Base-by-base conservation (phyloP, 495 filamentous ascomycete genomes). In the Neurospora sp. region DNA sequence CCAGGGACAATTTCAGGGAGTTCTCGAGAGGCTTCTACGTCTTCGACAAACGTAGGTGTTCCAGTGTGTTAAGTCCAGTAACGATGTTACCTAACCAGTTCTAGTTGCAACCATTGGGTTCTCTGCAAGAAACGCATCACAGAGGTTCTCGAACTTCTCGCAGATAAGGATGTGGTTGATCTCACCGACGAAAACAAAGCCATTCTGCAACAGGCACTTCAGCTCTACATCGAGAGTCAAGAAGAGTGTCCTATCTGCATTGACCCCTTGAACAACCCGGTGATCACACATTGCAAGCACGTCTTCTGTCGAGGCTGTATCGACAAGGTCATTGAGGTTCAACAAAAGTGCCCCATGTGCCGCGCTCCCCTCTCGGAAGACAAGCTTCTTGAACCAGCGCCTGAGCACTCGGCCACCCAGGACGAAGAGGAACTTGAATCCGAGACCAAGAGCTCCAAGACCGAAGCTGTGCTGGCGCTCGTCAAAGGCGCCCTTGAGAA, bases 231-330 rank as follows among this genome's bases (percentile, higher is more conserved):
- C 71, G 92, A 96, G 73, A 91, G 86, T 74, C 91, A 91, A 72
- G 94, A 98, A 73, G 90, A 93, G 48, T 98, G 94, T 75, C 84
- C 93, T 3, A 87, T 98, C 61, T 98, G 94, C 79, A 85, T 95
- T 8, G 94, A 97, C 14, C 80, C 83, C 1, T 81, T 97, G 5
- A 88, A 89, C 11, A 84, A 88, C 31, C 94, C 94, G 0, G 88
- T 95, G 68, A 97, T 98, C 73, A 98, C 94, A 3, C 88, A 90
- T 41, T 98, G 94, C 81, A 94, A 92, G 39, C 94, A 98, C 80
- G 83, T 91, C 10, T 98, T 93, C 80, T 92, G 92, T 73, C 83
- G 83, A 35, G 82, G 84, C 31, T 97, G 94, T 78, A 94, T 97
- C 73, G 85, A 90, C 72, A 88, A 88, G 71, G 93, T 93, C 40